phyloP scores from a whole-genome alignment of 768 basidiomycete genomes.

The Leccinum variicolor region DNA sequence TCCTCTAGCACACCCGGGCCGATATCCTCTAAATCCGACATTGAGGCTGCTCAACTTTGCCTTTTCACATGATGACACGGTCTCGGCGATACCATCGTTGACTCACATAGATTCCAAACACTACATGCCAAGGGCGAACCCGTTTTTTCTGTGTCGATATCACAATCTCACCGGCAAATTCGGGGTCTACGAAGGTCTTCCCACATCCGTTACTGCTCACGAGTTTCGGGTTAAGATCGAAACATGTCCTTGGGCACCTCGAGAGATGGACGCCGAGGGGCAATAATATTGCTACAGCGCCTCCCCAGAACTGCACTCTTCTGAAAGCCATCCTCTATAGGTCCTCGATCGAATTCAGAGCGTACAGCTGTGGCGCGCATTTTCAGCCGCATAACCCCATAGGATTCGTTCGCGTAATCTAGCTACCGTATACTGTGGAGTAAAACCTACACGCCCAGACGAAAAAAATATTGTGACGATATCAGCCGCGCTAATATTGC shows the following conservation, averaged over 20 bases:
- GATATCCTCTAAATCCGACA: not conserved
- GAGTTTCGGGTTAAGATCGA: slow-evolving; percentile 8
- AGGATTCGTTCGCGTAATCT: too few species aligned
- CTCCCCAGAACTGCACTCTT: not conserved
- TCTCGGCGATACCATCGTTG: slow-evolving; percentile 14
- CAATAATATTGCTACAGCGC: slow-evolving; percentile 11
- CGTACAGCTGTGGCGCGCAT: too few species aligned
- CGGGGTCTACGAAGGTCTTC: too few species aligned
- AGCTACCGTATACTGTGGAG: too few species aligned
- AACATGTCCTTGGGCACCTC: slow-evolving; percentile 8
- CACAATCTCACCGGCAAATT: slow-evolving; percentile 5
- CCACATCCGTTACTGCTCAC: slow-evolving; percentile 9
- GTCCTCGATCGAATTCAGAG: slow-evolving; percentile 7
- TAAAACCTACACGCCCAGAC: too few species aligned
- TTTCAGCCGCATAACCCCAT: too few species aligned
- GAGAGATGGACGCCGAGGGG: slow-evolving; percentile 17
- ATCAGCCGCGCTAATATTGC: too few species aligned
- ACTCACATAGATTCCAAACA: slow-evolving; percentile 11
- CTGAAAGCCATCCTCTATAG: slow-evolving; percentile 9
- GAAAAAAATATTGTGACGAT: too few species aligned
- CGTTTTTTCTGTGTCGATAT: too few species aligned
- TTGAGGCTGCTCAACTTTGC: slow-evolving; percentile 3
- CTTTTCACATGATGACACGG: slow-evolving; percentile 20
- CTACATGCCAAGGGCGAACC: not conserved
- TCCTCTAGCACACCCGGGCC: not conserved